Conservation (phyloP, 1,139 yeast genomes). For the Zygoascus meyerae region DNA sequence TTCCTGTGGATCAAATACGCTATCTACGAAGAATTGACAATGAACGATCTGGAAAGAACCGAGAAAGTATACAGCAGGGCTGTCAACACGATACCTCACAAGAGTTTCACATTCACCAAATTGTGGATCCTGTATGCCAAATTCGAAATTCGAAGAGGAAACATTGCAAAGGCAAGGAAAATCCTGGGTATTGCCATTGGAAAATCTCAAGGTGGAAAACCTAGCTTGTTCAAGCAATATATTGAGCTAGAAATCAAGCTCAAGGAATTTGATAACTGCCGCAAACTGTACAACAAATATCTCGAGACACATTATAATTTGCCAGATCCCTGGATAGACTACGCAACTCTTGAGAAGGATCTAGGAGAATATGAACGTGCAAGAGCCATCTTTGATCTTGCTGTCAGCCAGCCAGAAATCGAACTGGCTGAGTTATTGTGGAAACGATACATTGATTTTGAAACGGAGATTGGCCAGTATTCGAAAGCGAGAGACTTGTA, state of each 20-base stretch:
- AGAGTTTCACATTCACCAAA: slow-evolving; percentile 59
- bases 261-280: slow-evolving; percentile 53
- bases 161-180: slow-evolving; percentile 53
- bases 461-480: slow-evolving; percentile 54
- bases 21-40: slow-evolving; percentile 52
- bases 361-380: slow-evolving; percentile 69
- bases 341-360: slow-evolving; percentile 61
- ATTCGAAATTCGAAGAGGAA: slow-evolving; percentile 63
- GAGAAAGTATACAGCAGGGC: slow-evolving; percentile 49
- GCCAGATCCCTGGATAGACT: slow-evolving; percentile 48
- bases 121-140: slow-evolving; percentile 69
- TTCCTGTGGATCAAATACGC: slow-evolving; percentile 67
- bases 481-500: slow-evolving; percentile 52
- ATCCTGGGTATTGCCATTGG: slow-evolving; percentile 73
- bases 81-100: slow-evolving; percentile 50
- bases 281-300: slow-evolving; percentile 65
- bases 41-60: slow-evolving; percentile 42
- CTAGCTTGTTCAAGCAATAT: slow-evolving; percentile 55
- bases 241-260: slow-evolving; percentile 47
- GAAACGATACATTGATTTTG: slow-evolving; percentile 51
- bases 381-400: slow-evolving; percentile 54
- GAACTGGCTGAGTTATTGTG: slow-evolving; percentile 40
- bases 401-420: slow-evolving; percentile 35
- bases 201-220: slow-evolving; percentile 39
- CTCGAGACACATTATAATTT: slow-evolving; percentile 48